Evolutionary conservation across 768 basidiomycete species (phyloP), one percentile per base, ranked within the genome.

Genomic region (Pholiota molesta): DNA sequence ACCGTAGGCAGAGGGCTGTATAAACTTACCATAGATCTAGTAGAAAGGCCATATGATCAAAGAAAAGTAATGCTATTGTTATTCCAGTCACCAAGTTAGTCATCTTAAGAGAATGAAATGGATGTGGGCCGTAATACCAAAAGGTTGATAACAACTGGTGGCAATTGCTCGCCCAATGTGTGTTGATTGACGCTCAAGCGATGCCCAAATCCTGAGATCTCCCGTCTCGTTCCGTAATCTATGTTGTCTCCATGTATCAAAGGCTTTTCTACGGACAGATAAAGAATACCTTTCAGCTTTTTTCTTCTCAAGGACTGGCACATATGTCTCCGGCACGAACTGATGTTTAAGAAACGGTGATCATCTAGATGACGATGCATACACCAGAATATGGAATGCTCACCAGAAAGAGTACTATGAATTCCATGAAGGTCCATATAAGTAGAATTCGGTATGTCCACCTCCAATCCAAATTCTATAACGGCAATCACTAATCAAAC

Each of bases 401-500:
- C 64, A 88, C 88, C 49, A 83, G 26, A 54, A 86, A 69, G 7
- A 94, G 73, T 0, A 83, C 74, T 8, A 82, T 53, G 9, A 80
- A 72, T 70, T 91, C 81, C 2, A 74, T 74, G 52, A 83, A 85
- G 0, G 83, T 78, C 93, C 92, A 95, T 21, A 90, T 89, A 1
- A 88, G 62, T 60, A 89, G 71, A 17, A 90, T 74, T 59, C 87
- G 85, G 74, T 88, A 95, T 0, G 91, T 91, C 92, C 92, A 94
- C 62, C 89, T 74, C 90, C 90, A 91, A 51, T 81, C 67, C 1
- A 81, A 63, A 65, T 87, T 77, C 83, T 90, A 52, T 31, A 53
- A 65, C 58, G n/a, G 26, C 10, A 37, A 7, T 47, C 21, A 3
- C 52, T 28, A 39, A n/a, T 51, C 52, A 45, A 52, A 23, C 10